Base-by-base conservation (phyloP, 2,329 filamentous ascomycete genomes). In the Stagonosporopsis tanaceti region DNA sequence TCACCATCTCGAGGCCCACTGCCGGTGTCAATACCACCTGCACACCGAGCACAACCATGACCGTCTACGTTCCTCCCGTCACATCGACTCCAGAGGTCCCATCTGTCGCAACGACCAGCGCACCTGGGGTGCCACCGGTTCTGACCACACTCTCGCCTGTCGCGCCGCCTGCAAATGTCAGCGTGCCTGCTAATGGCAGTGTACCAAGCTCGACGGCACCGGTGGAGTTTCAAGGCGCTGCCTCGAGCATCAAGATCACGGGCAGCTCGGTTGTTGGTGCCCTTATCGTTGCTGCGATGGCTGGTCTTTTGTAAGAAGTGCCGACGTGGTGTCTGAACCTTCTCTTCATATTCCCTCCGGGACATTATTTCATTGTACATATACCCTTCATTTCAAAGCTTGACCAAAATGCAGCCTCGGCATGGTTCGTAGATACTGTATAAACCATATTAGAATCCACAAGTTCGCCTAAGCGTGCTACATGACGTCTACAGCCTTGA, bases 141-240 rank as follows among this genome's bases (percentile, higher is more conserved):
- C 53, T 61, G 25, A 65, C 65, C 20, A 53, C 62, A 5, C 40
- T 64, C 15, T 37, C 61, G 4, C 53, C 61, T 6, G 57, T 54
- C 37, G 40, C 55, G 37, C 67, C 69, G 11, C 62, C 72, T 59
- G 66, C 61, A 58, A 74, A 67, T 54, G 60, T 50, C 62, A 73
- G 53, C 44, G 46, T 52, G 22, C 50, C 64, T 59, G 67, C 57
- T 59, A 73, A 66, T 53, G 63, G 56, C 63, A 73, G 56, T 46
- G 47, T 51, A 8, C 54, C 64, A 2, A 66, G 47, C 38, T 47
- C 68, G 17, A 59, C 54, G 15, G 46, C 50, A 25, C 64, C 65
- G 12, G 38, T 48, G 20, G 44, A 65, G 47, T 76, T 75, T 47
- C 42, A 58, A 4, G 72, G 73, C 28, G 66, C 64, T 32, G 72